Evolutionary conservation across 768 basidiomycete species (phyloP).

Genomic region (Termitomyces sp.): DNA sequence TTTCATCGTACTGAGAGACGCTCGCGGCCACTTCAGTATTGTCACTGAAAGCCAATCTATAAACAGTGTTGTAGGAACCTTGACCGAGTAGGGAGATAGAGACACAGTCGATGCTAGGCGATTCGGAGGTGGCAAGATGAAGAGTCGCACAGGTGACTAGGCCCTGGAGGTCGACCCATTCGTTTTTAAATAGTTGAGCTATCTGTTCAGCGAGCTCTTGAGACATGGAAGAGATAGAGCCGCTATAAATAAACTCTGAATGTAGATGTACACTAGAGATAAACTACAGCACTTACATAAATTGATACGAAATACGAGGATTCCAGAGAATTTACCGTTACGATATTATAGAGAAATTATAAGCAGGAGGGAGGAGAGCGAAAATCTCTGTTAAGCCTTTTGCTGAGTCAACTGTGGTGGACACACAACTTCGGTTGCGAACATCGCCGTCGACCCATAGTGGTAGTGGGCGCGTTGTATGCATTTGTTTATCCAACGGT

Average conservation of each 20-base stretch:
- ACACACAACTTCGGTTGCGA: neutral
- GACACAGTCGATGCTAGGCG: neutral
- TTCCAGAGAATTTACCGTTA: neutral
- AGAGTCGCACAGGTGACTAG: neutral
- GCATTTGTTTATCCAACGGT: neutral
- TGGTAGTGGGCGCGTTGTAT: neutral
- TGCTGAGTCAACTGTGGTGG: neutral
- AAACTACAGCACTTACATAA: neutral
- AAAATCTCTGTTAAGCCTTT: neutral
- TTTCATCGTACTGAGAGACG: neutral
- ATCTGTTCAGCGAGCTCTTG: neutral
- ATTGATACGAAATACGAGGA: neutral
- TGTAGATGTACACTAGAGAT: neutral
- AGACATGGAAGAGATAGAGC: neutral
- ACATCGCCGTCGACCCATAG: too few relatives aligned
- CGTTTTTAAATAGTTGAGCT: neutral
- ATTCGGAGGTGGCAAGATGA: neutral
- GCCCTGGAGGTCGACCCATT: neutral
- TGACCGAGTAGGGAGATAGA: neutral
- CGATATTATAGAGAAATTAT: too few relatives aligned
- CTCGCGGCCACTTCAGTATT: neutral
- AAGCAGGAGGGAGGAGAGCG: neutral
- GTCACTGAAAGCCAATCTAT: neutral
- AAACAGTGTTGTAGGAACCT: neutral
- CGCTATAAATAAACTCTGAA: neutral